Evolutionary conservation across 306 rosid genomes (phyloP).

Genomic region (Vigna radiata): DNA sequence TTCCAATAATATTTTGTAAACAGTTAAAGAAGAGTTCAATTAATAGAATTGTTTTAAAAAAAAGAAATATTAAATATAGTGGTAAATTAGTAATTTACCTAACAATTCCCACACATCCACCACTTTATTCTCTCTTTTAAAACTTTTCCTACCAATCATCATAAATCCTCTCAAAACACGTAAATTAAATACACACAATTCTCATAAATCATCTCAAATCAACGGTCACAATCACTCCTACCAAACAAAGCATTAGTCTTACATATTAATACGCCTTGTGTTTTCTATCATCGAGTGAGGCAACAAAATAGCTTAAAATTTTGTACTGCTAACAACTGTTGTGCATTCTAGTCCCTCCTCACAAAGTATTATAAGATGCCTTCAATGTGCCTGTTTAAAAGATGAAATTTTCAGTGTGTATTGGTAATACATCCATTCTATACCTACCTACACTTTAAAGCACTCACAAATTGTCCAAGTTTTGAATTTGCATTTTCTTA

Average conservation of each 20-base stretch:
- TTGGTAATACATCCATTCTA: neutral
- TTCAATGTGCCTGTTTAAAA: neutral
- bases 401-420: neutral
- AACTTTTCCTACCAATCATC: too few relatives aligned
- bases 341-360: neutral
- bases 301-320: constrained; percentile 9
- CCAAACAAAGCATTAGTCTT: neutral
- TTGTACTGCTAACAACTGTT: neutral
- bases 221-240: too few relatives aligned
- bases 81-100: too few relatives aligned
- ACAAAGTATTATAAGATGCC: neutral
- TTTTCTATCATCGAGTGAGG: neutral
- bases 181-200: too few relatives aligned
- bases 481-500: neutral
- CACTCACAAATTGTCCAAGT: neutral
- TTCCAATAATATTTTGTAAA: too few relatives aligned
- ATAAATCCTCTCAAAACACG: too few relatives aligned
- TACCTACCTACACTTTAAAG: neutral
- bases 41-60: too few relatives aligned
- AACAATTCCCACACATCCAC: too few relatives aligned
- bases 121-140: too few relatives aligned
- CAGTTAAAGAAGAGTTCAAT: too few relatives aligned
- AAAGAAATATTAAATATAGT: too few relatives aligned
- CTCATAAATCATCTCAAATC: too few relatives aligned
- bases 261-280: neutral